Conservation (phyloP, 768 basidiomycete genomes). For the Russula earlei region DNA sequence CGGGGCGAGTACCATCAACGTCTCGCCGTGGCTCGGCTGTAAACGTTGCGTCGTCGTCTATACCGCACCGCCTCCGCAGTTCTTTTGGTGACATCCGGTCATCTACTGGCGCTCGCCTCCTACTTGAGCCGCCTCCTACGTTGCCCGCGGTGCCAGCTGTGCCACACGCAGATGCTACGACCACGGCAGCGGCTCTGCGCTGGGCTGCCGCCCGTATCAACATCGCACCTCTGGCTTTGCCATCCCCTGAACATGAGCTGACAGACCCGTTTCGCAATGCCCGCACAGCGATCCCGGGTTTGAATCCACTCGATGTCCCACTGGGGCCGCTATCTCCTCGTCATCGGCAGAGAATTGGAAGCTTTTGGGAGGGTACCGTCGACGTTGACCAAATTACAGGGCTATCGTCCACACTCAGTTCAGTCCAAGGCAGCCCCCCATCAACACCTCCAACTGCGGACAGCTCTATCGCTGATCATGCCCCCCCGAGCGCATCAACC, state of each 20-base stretch:
- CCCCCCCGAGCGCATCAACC: background rate
- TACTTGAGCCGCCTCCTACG: constrained; percentile 2
- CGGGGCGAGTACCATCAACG: background rate
- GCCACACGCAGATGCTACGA: constrained; percentile 43
- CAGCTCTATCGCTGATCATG: background rate
- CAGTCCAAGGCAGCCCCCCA: constrained; percentile 26
- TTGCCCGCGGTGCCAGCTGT: constrained; percentile 15
- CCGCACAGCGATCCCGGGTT: constrained; percentile 55
- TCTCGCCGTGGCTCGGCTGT: constrained; percentile 14
- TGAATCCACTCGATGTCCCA: constrained; percentile 36
- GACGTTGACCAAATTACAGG: constrained; percentile 40
- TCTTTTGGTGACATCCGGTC: constrained; percentile 39
- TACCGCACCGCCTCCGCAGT: constrained; percentile 34
- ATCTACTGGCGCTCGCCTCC: constrained; percentile 24
- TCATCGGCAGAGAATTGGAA: constrained; percentile 49
- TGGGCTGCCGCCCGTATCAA: constrained; percentile 78
- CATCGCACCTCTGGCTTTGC: constrained; percentile 78
- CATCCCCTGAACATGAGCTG: constrained; percentile 86
- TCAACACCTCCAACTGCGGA: constrained; percentile 12
- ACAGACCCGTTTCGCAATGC: constrained; percentile 82
- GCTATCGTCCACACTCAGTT: constrained; percentile 16
- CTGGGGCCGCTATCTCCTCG: constrained; percentile 37
- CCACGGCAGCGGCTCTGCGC: constrained; percentile 73
- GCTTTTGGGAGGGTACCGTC: constrained; percentile 72
- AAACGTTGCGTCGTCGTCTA: constrained; percentile 22